A percentile compares a stretch with the other conserved stretches of the same genome.
These are phyloP conservation scores for Veloboletus limbatus DNA, from an alignment of 1,284 basidiomycete genomes.

Conservation along the genomic window DNA sequence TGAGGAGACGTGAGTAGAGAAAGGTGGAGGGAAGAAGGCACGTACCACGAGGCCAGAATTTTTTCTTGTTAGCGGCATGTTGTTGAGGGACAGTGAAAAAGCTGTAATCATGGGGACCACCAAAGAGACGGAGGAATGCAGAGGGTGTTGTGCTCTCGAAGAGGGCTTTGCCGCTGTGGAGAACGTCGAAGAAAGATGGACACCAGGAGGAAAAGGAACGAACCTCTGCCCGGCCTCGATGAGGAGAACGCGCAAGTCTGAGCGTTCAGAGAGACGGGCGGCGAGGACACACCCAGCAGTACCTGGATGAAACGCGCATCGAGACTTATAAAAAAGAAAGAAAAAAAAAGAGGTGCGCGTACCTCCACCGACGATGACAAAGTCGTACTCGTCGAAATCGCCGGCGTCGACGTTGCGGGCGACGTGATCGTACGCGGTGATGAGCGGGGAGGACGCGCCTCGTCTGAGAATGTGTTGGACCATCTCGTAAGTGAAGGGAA, in stretches of 20 bases:
- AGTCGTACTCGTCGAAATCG: slow-evolving; percentile 48
- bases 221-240: slow-evolving; percentile 68
- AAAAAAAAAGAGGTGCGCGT: slow-evolving; percentile 9
- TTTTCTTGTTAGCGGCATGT: slow-evolving; percentile 42
- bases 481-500: too few species aligned
- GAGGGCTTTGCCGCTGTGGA: slow-evolving; percentile 32
- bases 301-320: slow-evolving; percentile 37
- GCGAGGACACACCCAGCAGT: slow-evolving; percentile 70
- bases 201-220: not conserved
- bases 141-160: slow-evolving; percentile 41
- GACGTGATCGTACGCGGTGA: not conserved
- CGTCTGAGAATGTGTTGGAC: too few species aligned
- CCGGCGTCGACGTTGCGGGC: slow-evolving; percentile 12
- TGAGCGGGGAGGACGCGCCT: too few species aligned
- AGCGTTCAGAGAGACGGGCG: slow-evolving; percentile 59
- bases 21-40: not conserved
- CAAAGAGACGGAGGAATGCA: slow-evolving; percentile 42
- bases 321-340: too few species aligned
- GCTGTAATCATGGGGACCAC: slow-evolving; percentile 44
- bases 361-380: slow-evolving; percentile 67
- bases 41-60: slow-evolving; percentile 64
- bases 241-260: slow-evolving; percentile 53
- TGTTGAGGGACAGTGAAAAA: slow-evolving; percentile 56
- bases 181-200: not conserved
- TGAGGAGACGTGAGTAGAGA: slow-evolving; percentile 25